phyloP scores from a whole-genome alignment of 257 asterid genomes.

The Ehretia macrophylla region DNA sequence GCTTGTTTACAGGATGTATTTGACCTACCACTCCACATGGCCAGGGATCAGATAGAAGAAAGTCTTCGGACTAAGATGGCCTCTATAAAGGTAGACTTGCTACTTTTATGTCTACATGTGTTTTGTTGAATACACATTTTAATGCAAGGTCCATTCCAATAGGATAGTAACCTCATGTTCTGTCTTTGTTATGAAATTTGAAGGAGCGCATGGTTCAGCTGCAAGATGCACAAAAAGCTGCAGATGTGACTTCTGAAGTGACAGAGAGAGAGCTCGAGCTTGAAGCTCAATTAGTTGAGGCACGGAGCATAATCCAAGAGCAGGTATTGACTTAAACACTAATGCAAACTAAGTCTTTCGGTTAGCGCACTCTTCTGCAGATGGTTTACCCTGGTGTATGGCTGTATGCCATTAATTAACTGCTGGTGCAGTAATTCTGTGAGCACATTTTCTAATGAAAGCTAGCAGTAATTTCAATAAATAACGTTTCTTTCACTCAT shows the following conservation, averaged over 20 bases:
- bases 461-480: too few relatives aligned
- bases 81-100: slow-evolving; percentile 92
- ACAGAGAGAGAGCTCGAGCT: slow-evolving; percentile 98
- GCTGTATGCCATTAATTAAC: too few relatives aligned
- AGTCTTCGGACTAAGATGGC: slow-evolving; percentile 77
- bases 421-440: too few relatives aligned
- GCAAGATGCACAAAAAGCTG: slow-evolving; percentile 83
- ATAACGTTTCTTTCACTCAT: too few relatives aligned
- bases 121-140: neutral
- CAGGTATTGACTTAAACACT: slow-evolving; percentile 52
- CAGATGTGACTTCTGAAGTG: slow-evolving; percentile 81
- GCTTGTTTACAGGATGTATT: slow-evolving; percentile 53
- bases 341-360: neutral
- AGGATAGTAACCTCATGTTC: neutral
- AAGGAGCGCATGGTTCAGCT: slow-evolving; percentile 96
- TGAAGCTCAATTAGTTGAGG: slow-evolving; percentile 99
- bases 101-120: neutral
- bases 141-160: neutral
- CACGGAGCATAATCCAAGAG: slow-evolving; percentile 96
- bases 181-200: slow-evolving; percentile 17
- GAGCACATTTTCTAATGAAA: too few relatives aligned
- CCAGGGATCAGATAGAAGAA: slow-evolving; percentile 88
- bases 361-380: neutral
- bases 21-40: slow-evolving; percentile 94
- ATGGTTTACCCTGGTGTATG: neutral